phyloP scores from a whole-genome alignment of 345 rosid genomes.

The Populus tremula region DNA sequence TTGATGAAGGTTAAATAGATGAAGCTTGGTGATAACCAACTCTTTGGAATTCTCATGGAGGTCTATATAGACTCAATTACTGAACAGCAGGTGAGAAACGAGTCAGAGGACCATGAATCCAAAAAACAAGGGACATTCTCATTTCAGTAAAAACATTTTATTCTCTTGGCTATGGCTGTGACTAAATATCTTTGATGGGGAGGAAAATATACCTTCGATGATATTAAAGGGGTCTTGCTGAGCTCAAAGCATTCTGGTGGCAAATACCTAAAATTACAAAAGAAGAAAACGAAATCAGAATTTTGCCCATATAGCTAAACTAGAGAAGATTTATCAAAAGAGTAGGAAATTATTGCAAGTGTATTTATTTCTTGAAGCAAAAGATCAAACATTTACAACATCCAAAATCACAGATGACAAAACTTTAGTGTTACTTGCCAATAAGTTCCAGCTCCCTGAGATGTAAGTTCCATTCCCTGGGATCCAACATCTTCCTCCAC shows the following conservation, averaged over 20 bases:
- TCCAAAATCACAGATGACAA: slow-evolving; percentile 9
- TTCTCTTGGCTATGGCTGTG: neutral
- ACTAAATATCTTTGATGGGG: neutral
- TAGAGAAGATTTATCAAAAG: neutral
- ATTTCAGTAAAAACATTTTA: neutral
- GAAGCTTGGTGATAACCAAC: neutral
- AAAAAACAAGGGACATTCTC: neutral
- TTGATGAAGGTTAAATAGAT: slow-evolving; percentile 1
- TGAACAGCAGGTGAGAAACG: neutral
- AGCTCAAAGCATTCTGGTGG: slow-evolving; percentile 99
- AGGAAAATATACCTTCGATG: slow-evolving; percentile 66
- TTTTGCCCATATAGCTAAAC: neutral
- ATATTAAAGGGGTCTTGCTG: slow-evolving; percentile 83
- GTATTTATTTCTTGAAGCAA: neutral
- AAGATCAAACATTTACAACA: neutral
- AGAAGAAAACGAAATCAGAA: slow-evolving; percentile 5
- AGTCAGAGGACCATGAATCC: neutral
- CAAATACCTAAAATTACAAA: slow-evolving; percentile 62
- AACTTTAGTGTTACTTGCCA: slow-evolving; percentile 54
- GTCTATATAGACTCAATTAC: neutral
- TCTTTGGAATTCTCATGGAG: neutral
- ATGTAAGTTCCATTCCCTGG: slow-evolving; percentile 99
- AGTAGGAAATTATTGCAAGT: neutral
- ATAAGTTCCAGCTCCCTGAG: slow-evolving; percentile 99
- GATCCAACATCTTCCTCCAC: slow-evolving; percentile 93